Percentiles rank a stretch among this genome's conserved stretches.
Conservation (phyloP, 495 filamentous ascomycete species). For the Trichocladium antarcticum region DNA sequence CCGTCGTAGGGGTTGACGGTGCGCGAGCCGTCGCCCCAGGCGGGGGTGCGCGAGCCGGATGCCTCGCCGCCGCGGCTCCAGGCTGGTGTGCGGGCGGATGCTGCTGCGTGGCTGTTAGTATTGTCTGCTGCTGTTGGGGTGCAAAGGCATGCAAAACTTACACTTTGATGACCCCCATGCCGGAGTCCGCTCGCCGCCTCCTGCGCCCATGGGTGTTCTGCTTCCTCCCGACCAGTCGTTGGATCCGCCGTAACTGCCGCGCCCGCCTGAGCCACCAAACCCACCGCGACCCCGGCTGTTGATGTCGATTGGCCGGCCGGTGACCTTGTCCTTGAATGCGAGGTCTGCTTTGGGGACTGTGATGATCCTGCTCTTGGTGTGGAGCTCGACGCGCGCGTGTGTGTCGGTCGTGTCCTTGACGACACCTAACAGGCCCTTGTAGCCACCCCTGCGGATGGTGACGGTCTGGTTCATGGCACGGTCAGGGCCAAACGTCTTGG, state of each 20-base stretch:
- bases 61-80: conserved; percentile 47
- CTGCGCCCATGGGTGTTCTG: conserved; percentile 54
- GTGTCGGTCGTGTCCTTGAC: conserved; percentile 84
- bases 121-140: background rate
- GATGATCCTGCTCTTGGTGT: conserved; percentile 81
- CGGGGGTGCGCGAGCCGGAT: conserved; percentile 56
- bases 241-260: conserved; percentile 30
- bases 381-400: conserved; percentile 79
- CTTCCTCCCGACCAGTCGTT: conserved; percentile 41
- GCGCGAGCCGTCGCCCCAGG: conserved; percentile 65
- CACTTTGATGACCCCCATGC: conserved; percentile 53
- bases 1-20: conserved; percentile 77
- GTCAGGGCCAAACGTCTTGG: conserved; percentile 66
- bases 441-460: conserved; percentile 65
- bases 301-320: conserved; percentile 60
- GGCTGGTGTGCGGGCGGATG: conserved; percentile 51
- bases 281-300: conserved; percentile 46
- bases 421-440: conserved; percentile 89
- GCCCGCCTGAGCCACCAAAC: conserved; percentile 14
- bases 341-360: conserved; percentile 67
- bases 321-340: conserved; percentile 69
- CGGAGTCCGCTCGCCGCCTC: conserved; percentile 53
- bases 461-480: conserved; percentile 86
- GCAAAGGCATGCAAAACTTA: conserved; percentile 29
- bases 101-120: conserved; percentile 26